Evolutionary conservation across 345 rosid species (phyloP), one percentile per base, ranked within the genome.

Genomic region (Salix exigua): DNA sequence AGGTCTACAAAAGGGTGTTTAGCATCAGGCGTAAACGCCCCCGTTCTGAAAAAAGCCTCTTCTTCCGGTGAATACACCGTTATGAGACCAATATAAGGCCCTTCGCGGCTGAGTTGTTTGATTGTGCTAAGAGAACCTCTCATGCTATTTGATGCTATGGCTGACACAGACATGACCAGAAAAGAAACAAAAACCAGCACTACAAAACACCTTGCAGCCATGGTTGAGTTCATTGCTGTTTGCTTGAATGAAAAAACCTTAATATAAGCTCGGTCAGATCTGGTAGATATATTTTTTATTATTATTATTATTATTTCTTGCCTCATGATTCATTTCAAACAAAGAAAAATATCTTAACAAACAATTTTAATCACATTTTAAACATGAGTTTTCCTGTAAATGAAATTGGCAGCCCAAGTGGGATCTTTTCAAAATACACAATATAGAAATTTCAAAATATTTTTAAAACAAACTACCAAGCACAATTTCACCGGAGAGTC

Each of bases 31-130:
- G 23, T 84, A 69, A 85, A 87, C 19, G 83, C 80, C 0, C 77
- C 84, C 11, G 30, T 81, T 55, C 76, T 31, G 1, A 83, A 77
- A 60, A 88, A 83, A 10, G 86, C 89, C 53, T 71, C 21, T 68
- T 87, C 92, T 60, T 88, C 88, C 0, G 86, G 81, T 7, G 80
- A 74, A 63, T 53, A 33, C 38, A 89, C 90, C 0, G 90, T 85
- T 35, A 89, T 73, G 4, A 89, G 87, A 55, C 89, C 88, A n/a
- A 87, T 28, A 63, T 82, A 86, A 4, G 88, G 88, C 68, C 89
- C 89, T 71, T 48, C 76, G 28, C 66, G 76, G 86, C 87, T 87
- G 73, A 88, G 2, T 64, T 70, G 71, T 72, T 81, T 77, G 72
- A 85, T 75, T 63, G 25, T 28, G n/a, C 17, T 76, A 75, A 72